Conservation (phyloP, 495 filamentous ascomycete species). For the Penicillium angulare region DNA sequence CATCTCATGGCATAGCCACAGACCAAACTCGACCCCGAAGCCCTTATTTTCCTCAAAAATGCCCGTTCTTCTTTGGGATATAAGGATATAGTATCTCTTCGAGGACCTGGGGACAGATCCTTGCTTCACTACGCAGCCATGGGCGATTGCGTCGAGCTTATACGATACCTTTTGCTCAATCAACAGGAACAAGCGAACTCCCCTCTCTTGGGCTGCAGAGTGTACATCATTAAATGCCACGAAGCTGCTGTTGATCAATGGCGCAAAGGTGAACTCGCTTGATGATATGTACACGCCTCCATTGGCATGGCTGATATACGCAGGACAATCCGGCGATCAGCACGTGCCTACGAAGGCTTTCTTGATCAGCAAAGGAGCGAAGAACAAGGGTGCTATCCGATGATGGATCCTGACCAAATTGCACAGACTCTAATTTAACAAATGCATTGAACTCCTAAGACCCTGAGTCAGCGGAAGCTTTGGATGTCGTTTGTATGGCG, state of each 20-base stretch:
- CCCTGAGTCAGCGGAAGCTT: neutral
- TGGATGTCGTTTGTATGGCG: neutral
- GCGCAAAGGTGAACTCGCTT: conserved; percentile 3
- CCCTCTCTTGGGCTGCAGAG: conserved; percentile 10
- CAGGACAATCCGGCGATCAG: neutral
- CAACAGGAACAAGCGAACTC: conserved; percentile 8
- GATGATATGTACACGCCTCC: conserved; percentile 9
- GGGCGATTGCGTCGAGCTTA: conserved; percentile 8
- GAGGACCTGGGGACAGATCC: neutral
- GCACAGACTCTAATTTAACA: conserved; percentile 1
- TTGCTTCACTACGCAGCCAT: conserved; percentile 9
- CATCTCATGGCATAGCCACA: neutral
- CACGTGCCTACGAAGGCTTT: neutral
- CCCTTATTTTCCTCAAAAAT: neutral
- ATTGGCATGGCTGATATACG: conserved; percentile 3
- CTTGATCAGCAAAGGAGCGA: neutral
- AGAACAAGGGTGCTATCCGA: neutral
- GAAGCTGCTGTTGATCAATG: conserved; percentile 5
- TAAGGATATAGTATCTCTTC: neutral
- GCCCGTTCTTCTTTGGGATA: neutral
- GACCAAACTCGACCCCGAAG: neutral
- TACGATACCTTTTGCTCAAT: neutral
- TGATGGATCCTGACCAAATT: neutral
- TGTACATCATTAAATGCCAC: neutral
- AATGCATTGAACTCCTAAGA: neutral